Percentiles rank a stretch among this genome's conserved stretches.
These are phyloP conservation scores for Solanum rostratum DNA, from an alignment of 257 asterid species.

Conservation along the genomic window DNA sequence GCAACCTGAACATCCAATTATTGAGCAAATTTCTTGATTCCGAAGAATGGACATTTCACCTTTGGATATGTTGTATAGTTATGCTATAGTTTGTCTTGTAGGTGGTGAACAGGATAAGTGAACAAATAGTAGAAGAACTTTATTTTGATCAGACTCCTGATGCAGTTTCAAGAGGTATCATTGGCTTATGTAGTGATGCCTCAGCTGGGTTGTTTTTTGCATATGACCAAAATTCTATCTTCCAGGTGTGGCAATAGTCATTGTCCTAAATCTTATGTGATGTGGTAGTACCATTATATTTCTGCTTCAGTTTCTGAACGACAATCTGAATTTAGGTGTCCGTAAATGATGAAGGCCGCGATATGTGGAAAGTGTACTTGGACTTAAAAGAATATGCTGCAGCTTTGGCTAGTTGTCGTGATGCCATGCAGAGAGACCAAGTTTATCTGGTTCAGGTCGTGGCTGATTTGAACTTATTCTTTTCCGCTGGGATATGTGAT, in stretches of 20 bases:
- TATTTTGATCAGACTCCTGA: slow-evolving; percentile 83
- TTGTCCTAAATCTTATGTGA: slow-evolving; percentile 3
- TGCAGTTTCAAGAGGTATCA: slow-evolving; percentile 65
- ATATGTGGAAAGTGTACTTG: slow-evolving; percentile 98
- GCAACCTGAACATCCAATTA: neutral
- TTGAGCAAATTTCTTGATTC: neutral
- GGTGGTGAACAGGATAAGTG: slow-evolving; percentile 93
- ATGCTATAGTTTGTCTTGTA: slow-evolving; percentile 13
- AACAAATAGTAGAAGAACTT: slow-evolving; percentile 91
- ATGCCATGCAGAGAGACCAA: slow-evolving; percentile 91
- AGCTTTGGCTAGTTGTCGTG: slow-evolving; percentile 88
- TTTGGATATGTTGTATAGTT: neutral
- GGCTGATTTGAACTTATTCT: neutral
- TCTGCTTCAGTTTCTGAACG: slow-evolving; percentile 8
- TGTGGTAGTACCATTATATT: slow-evolving; percentile 12
- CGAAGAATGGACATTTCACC: neutral
- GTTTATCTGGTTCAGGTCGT: slow-evolving; percentile 92
- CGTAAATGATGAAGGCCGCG: slow-evolving; percentile 89
- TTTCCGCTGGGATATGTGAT: neutral
- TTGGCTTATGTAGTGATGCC: slow-evolving; percentile 95
- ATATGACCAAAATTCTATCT: slow-evolving; percentile 82
- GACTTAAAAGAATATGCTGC: slow-evolving; percentile 83
- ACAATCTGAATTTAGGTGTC: slow-evolving; percentile 53
- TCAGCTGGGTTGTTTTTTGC: slow-evolving; percentile 97
- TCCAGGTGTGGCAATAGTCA: slow-evolving; percentile 49